Conservation (phyloP, 176 grass and related monocot species). For the Eleusine coracana region DNA sequence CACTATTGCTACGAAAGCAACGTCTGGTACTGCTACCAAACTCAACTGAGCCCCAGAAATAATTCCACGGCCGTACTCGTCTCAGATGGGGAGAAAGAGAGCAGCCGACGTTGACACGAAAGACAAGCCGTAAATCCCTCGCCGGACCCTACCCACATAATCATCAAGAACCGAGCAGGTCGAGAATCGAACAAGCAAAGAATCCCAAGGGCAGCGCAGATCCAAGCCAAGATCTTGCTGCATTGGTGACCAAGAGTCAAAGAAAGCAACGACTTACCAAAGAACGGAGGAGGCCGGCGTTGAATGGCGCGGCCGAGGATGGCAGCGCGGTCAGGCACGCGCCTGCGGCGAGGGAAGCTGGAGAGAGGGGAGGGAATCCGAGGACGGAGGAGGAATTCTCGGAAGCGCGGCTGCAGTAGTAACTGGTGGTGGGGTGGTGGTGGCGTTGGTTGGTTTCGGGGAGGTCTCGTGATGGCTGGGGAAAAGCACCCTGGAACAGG, state of each 20-base stretch:
- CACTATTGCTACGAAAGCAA: constrained; percentile 47
- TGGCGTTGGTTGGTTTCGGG: constrained; percentile 37
- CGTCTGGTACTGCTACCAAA: constrained; percentile 28
- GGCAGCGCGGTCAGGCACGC: background rate
- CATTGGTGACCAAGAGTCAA: constrained; percentile 22
- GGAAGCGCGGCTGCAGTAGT: constrained; percentile 35
- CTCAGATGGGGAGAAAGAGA: constrained; percentile 10
- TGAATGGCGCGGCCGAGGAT: constrained; percentile 10
- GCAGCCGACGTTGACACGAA: constrained; percentile 39
- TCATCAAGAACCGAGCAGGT: constrained; percentile 20
- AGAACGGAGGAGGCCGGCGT: background rate
- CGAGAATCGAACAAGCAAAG: background rate
- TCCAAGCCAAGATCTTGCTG: constrained; percentile 47
- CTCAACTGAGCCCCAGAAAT: constrained; percentile 18
- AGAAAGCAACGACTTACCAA: constrained; percentile 39
- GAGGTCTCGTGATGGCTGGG: constrained; percentile 57
- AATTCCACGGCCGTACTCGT: constrained; percentile 15
- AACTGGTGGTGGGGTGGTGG: constrained; percentile 45
- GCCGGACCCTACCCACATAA: constrained; percentile 5
- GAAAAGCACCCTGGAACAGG: constrained; percentile 51
- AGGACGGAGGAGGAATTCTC: constrained; percentile 36
- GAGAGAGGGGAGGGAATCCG: constrained; percentile 40
- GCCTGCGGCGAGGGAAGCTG: constrained; percentile 27
- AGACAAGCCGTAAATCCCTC: constrained; percentile 24
- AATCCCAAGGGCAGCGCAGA: constrained; percentile 28